Percentiles rank a stretch among this genome's conserved stretches.
These are phyloP conservation scores for Mucor racemosus DNA, from an alignment of 371 early-diverging fungal species.

Conservation along the genomic window DNA sequence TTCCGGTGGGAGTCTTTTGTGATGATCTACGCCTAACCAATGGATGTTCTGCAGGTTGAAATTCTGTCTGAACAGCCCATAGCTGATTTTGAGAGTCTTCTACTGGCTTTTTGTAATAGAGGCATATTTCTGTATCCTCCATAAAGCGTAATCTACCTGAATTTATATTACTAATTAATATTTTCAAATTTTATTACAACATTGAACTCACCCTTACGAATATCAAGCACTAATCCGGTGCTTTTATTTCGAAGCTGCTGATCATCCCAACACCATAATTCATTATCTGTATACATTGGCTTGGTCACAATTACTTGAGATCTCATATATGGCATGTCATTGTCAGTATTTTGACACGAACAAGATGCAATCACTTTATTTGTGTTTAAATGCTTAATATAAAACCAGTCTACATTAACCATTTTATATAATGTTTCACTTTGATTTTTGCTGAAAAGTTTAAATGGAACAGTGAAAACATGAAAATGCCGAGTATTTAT, in stretches of 20 bases:
- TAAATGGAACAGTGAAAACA: not conserved
- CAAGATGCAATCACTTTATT: slow-evolving; percentile 28
- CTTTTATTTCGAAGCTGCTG: slow-evolving; percentile 39
- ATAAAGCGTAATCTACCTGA: slow-evolving; percentile 38
- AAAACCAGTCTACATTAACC: slow-evolving; percentile 31
- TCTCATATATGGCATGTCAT: slow-evolving; percentile 11
- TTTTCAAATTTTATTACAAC: not conserved
- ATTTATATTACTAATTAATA: not conserved
- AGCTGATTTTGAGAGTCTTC: slow-evolving; percentile 38
- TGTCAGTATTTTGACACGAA: not conserved
- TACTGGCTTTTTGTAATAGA: slow-evolving; percentile 32
- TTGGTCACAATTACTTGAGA: slow-evolving; percentile 42
- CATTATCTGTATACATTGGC: slow-evolving; percentile 28
- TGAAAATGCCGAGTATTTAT: not conserved
- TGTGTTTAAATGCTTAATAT: slow-evolving; percentile 32
- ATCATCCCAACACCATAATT: slow-evolving; percentile 48
- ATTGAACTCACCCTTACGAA: slow-evolving; percentile 42
- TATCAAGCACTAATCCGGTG: slow-evolving; percentile 45
- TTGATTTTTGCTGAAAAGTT: no score
- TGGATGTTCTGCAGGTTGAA: slow-evolving; percentile 9
- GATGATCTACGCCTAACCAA: slow-evolving; percentile 5
- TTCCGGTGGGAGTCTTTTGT: slow-evolving; percentile 21
- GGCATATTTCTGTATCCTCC: slow-evolving; percentile 47
- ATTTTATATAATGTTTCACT: not conserved
- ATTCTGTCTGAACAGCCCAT: slow-evolving; percentile 35